Evolutionary conservation across 139 green algal species (phyloP).

Genomic region (Chlorella sp.): DNA sequence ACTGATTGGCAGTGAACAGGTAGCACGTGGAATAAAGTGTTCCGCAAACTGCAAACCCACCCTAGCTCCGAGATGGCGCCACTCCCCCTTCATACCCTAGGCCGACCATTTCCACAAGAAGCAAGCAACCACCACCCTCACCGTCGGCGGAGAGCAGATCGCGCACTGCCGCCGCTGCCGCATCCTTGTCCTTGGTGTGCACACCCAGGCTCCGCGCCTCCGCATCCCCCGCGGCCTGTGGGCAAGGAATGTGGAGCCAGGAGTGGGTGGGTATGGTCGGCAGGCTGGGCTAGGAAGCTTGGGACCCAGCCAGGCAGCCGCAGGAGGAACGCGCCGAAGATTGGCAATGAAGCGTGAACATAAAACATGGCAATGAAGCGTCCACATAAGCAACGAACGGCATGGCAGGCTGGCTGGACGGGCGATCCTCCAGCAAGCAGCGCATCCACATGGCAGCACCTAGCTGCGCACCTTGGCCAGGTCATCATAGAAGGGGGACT

Average conservation of each 20-base stretch:
- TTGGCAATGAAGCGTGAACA: too few species aligned
- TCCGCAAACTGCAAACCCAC: neutral
- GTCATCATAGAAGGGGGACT: constrained; percentile 82
- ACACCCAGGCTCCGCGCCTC: constrained; percentile 74
- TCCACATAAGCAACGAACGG: too few species aligned
- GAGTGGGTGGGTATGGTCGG: too few species aligned
- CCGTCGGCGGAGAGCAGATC: constrained; percentile 17
- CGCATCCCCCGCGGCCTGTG: constrained; percentile 56
- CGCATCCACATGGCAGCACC: too few species aligned
- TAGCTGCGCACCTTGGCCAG: constrained; percentile 71
- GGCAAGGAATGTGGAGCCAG: too few species aligned
- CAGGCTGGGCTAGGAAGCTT: too few species aligned
- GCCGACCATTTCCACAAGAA: neutral
- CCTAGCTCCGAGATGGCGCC: neutral
- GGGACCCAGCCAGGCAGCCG: too few species aligned
- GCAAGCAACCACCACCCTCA: neutral
- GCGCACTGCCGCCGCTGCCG: constrained; percentile 50
- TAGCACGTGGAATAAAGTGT: neutral
- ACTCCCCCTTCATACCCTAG: neutral
- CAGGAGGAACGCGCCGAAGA: too few species aligned
- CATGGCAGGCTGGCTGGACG: too few species aligned
- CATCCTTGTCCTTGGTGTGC: constrained; percentile 79
- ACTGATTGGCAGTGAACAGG: neutral
- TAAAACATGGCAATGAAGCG: too few species aligned
- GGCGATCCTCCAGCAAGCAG: too few species aligned